Conservation (phyloP, 768 basidiomycete species). For the Strobilomyces confusus region DNA sequence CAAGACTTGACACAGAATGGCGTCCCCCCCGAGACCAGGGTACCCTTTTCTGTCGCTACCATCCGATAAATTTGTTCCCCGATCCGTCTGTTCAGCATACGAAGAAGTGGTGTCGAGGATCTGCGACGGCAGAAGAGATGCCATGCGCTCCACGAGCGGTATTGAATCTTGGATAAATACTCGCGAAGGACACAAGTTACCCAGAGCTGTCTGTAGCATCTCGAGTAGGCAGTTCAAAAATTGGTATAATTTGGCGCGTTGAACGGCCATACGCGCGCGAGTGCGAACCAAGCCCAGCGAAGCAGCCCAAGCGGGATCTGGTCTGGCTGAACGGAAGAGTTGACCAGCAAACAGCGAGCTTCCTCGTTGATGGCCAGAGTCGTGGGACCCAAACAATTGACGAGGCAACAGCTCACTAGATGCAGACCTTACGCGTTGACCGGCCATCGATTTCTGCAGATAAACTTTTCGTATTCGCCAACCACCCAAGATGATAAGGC, state of each 20-base stretch:
- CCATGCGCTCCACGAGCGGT: conserved; percentile 20
- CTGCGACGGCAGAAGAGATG: conserved; percentile 16
- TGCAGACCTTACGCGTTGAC: no score
- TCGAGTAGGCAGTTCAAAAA: conserved; percentile 17
- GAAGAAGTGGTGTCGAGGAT: conserved; percentile 4
- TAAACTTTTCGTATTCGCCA: no score
- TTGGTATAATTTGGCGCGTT: neutral
- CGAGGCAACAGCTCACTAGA: no score
- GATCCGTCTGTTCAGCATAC: conserved; percentile 21
- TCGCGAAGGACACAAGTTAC: conserved; percentile 19
- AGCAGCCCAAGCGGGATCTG: conserved; percentile 8
- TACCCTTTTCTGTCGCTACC: conserved; percentile 14
- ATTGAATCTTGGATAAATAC: no score
- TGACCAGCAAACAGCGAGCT: conserved; percentile 12
- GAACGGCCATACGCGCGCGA: conserved; percentile 18
- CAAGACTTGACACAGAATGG: conserved; percentile 25
- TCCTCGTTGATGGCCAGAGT: neutral
- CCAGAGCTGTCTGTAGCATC: conserved; percentile 24
- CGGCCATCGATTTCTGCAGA: no score
- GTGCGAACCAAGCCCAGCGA: conserved; percentile 16
- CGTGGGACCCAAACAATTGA: no score
- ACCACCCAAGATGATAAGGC: no score
- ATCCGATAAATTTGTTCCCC: conserved; percentile 18
- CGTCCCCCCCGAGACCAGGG: conserved; percentile 21
- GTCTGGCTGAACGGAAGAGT: neutral